Base-by-base conservation (phyloP, 1,139 yeast genomes). In the Debaryomyces subglobosus region DNA sequence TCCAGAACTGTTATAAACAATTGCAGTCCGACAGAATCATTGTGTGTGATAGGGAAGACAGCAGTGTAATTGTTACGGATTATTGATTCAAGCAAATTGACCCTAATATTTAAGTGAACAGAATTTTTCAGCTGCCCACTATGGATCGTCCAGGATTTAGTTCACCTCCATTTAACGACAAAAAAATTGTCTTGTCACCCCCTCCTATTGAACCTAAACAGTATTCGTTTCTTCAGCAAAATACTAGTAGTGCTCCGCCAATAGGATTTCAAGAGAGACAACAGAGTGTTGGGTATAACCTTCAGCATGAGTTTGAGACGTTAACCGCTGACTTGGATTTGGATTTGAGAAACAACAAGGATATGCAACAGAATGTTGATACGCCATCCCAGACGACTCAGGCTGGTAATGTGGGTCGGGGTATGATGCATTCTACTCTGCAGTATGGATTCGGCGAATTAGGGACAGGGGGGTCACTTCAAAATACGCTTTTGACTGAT, bases 281-380 rank as follows among this genome's bases (percentile, higher is more conserved):
- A 53, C 75, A 69, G 53, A 71, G 76, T 56, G 77, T 77, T 38
- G 76, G 79, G 9, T 69, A 69, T 56, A 74, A 75, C 53, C 68
- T 74, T 55, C 79, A 69, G 62, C 81, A 69, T 49, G 82, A 69
- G 61, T 76, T 72, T 58, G 79, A 70, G 55, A 74, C 79, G 13
- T 65, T 76, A 52, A 74, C 74, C 43, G 77, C 74, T 23, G 79
- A 75, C 53, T 71, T 76, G 62, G 79, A 76, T 54, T 67, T 76
- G 59, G 81, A 75, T 58, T 68, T 76, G 57, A 65, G 63, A 48
- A 65, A 63, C 48, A 51, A 57, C 37, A 50, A 51, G 44, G 51
- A 53, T 34, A 48, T 49, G 46, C 44, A 45, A 24, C 32, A 34
- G 29, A 29, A 44, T 39, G 36, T 30, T 13, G 45, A 45, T 34